A percentile compares a stretch with the other conserved stretches of the same genome.
Conservation (phyloP, 2,329 filamentous ascomycete genomes). For the Penicillium sp. region DNA sequence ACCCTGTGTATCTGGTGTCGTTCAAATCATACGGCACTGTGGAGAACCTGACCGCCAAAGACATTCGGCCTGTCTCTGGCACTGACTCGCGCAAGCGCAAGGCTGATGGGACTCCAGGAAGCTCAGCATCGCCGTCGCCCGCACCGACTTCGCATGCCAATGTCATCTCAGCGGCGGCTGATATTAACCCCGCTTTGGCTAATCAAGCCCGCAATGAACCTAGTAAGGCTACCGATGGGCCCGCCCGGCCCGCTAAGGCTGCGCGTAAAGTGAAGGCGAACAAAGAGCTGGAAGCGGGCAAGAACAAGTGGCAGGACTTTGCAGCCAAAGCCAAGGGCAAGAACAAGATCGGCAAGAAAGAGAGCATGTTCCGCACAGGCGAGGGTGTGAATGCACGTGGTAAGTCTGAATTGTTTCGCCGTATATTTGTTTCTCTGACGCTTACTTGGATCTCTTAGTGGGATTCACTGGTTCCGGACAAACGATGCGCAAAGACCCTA, state of each 20-base stretch:
- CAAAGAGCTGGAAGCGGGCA: conserved; percentile 85
- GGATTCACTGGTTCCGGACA: conserved; percentile 96
- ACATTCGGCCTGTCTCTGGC: conserved; percentile 73
- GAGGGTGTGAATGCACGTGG: conserved; percentile 84
- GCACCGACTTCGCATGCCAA: conserved; percentile 46
- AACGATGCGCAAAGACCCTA: conserved; percentile 89
- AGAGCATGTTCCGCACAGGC: conserved; percentile 95
- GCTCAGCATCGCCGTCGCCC: conserved; percentile 44
- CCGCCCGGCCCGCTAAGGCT: conserved; percentile 64
- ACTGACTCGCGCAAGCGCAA: conserved; percentile 77
- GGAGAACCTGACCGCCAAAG: conserved; percentile 77
- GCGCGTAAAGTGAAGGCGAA: conserved; percentile 81
- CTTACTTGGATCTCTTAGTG: conserved; percentile 56
- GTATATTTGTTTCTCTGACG: not conserved
- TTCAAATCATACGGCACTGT: conserved; percentile 86
- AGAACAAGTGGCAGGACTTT: conserved; percentile 95
- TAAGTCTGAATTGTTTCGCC: conserved; percentile 40
- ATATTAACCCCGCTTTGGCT: conserved; percentile 65
- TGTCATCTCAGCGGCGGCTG: conserved; percentile 66
- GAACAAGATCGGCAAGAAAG: conserved; percentile 71
- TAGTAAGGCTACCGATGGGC: conserved; percentile 62
- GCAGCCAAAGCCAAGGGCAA: conserved; percentile 73
- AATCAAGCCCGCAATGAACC: conserved; percentile 64
- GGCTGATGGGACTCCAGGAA: conserved; percentile 71
- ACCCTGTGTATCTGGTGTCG: conserved; percentile 89